phyloP scores from a whole-genome alignment of 2,329 filamentous ascomycete species.

The Saccharata proteae region DNA sequence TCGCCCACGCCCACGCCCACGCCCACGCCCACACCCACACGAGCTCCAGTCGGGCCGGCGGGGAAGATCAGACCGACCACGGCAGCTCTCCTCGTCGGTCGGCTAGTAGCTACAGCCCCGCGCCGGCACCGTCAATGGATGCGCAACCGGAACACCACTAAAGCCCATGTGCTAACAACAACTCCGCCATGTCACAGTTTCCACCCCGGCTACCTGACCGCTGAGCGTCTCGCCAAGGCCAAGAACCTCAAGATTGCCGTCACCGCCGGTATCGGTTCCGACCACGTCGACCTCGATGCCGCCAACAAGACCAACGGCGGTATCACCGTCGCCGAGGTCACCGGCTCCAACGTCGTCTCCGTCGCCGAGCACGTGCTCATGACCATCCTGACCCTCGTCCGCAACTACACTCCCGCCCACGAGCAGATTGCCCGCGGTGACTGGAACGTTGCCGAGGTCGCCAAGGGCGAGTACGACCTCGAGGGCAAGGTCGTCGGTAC shows the following conservation, averaged over 20 bases:
- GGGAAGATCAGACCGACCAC: too few species aligned
- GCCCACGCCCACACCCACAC: too few species aligned
- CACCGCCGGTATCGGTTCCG: slow-evolving; percentile 94
- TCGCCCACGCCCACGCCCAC: slow-evolving; percentile 5
- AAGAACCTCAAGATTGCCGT: slow-evolving; percentile 98
- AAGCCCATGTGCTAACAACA: too few species aligned
- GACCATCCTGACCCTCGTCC: slow-evolving; percentile 91
- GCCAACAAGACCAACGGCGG: slow-evolving; percentile 98
- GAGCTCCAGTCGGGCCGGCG: too few species aligned
- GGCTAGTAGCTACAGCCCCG: too few species aligned
- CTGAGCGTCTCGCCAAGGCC: slow-evolving; percentile 89
- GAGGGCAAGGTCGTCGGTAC: slow-evolving; percentile 97
- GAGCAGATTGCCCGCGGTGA: slow-evolving; percentile 81
- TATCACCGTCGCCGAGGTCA: slow-evolving; percentile 94
- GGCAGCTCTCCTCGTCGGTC: too few species aligned
- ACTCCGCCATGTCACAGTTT: slow-evolving; percentile 46
- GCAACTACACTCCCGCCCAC: slow-evolving; percentile 97
- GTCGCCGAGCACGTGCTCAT: slow-evolving; percentile 98
- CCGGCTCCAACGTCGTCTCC: slow-evolving; percentile 94
- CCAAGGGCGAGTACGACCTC: slow-evolving; percentile 97
- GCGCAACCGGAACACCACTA: too few species aligned
- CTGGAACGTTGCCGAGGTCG: slow-evolving; percentile 90
- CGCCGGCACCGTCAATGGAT: too few species aligned
- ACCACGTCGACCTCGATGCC: slow-evolving; percentile 93
- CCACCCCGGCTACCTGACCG: slow-evolving; percentile 95